These are phyloP conservation scores for Ichthyophthirius multifiliis DNA, from an alignment of 169 alveolate genomes.

Conservation along the genomic window DNA sequence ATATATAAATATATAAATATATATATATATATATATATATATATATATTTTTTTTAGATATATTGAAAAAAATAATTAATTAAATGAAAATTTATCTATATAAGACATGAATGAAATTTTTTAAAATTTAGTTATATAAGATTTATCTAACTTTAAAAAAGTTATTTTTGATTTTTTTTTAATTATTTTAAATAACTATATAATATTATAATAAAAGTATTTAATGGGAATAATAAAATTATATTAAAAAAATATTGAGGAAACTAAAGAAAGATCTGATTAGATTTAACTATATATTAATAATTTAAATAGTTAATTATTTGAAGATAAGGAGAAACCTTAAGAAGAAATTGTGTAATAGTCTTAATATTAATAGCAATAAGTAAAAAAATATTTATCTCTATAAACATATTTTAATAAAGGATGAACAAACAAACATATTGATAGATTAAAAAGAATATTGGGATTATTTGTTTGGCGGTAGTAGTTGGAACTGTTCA, in stretches of 20 bases:
- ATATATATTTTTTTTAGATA: neutral
- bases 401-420: neutral
- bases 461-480: slow-evolving; percentile 6
- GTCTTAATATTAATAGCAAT: neutral
- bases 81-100: neutral
- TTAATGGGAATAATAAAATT: neutral
- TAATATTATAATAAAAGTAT: neutral
- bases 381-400: too few species aligned
- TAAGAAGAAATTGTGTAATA: neutral
- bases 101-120: neutral
- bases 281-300: neutral
- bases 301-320: neutral
- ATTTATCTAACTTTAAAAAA: neutral
- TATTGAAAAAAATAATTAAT: neutral
- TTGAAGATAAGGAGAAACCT: neutral
- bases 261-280: neutral
- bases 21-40: neutral
- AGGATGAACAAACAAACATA: neutral
- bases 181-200: neutral
- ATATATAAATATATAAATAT: neutral
- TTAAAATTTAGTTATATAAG: neutral
- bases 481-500: neutral
- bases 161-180: neutral
- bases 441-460: neutral
- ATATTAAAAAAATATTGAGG: neutral